Percentiles rank a stretch among this genome's conserved stretches.
These are phyloP conservation scores for Herpomyces periplanetae DNA, from an alignment of 2,329 filamentous ascomycete species.

Conservation along the genomic window DNA sequence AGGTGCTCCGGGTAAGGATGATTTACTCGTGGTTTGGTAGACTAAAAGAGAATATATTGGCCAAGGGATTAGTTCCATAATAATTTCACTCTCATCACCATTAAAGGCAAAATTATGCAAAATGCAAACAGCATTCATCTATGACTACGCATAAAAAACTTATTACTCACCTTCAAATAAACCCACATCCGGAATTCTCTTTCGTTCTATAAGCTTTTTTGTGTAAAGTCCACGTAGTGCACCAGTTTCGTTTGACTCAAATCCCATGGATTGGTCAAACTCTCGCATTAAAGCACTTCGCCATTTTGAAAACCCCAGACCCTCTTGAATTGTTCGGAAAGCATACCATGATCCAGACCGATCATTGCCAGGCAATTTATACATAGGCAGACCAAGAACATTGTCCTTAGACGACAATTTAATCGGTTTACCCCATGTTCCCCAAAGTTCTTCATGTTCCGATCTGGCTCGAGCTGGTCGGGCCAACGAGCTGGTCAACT, in stretches of 20 bases:
- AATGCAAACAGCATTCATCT: constrained; percentile 1
- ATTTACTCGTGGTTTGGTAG: constrained; percentile 53
- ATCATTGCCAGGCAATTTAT: constrained; percentile 39
- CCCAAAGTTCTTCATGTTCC: constrained; percentile 20
- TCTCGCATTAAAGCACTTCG: constrained; percentile 34
- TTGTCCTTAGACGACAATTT: constrained; percentile 32
- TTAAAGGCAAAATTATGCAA: background rate
- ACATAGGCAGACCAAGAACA: constrained; percentile 32
- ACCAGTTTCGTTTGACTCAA: constrained; percentile 24
- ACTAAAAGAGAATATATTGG: constrained; percentile 11
- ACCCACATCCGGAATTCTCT: constrained; percentile 16
- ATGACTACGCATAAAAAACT: background rate
- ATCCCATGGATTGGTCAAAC: constrained; percentile 34
- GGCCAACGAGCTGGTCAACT: constrained; percentile 14
- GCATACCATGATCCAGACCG: constrained; percentile 67
- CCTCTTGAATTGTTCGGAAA: constrained; percentile 39
- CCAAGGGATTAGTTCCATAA: constrained; percentile 2
- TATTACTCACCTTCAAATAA: constrained; percentile 16
- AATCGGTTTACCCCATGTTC: constrained; percentile 49
- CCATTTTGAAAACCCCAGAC: constrained; percentile 35
- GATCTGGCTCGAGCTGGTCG: constrained; percentile 12
- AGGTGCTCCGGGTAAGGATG: constrained; percentile 52
- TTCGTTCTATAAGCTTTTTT: constrained; percentile 27
- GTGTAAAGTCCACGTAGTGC: constrained; percentile 57
- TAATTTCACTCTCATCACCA: too few species aligned